Conservation (phyloP, 768 basidiomycete genomes). For the Phaffia australis region DNA sequence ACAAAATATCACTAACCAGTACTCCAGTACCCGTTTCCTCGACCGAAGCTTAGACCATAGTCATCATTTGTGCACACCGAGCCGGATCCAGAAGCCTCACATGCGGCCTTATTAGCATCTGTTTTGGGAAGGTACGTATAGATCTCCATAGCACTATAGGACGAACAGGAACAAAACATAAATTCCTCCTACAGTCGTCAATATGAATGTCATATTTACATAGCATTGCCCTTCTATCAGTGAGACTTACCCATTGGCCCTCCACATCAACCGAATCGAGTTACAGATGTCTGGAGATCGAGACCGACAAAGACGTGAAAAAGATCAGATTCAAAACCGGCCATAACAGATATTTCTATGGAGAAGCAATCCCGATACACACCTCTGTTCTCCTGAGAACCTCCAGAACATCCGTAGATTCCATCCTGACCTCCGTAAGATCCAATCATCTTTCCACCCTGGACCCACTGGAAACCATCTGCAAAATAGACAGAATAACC, state of each 20-base stretch:
- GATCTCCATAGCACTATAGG: background rate
- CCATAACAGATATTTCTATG: background rate
- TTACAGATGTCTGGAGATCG: conserved; percentile 47
- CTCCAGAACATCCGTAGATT: conserved; percentile 21
- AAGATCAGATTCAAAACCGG: background rate
- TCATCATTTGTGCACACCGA: conserved; percentile 51
- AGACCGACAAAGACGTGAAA: background rate
- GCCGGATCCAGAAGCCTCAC: conserved; percentile 15
- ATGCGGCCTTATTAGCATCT: conserved; percentile 13
- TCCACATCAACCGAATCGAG: conserved; percentile 72
- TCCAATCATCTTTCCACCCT: conserved; percentile 76
- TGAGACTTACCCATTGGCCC: conserved; percentile 40
- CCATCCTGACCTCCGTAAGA: conserved; percentile 44
- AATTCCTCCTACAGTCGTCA: conserved; percentile 39
- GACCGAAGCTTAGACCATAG: conserved; percentile 65
- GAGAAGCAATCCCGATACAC: background rate
- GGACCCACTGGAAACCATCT: conserved; percentile 59
- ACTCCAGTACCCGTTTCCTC: conserved; percentile 57
- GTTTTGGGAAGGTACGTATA: conserved; percentile 17
- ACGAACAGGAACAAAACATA: conserved; percentile 44
- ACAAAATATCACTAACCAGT: conserved; percentile 60
- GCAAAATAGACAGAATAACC: conserved; percentile 37
- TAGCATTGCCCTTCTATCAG: too few species aligned
- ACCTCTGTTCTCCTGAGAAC: conserved; percentile 23
- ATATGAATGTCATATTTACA: conserved; percentile 49